Evolutionary conservation across 179 eudicot species (phyloP).

Genomic region (Sideroxylon spinosum): DNA sequence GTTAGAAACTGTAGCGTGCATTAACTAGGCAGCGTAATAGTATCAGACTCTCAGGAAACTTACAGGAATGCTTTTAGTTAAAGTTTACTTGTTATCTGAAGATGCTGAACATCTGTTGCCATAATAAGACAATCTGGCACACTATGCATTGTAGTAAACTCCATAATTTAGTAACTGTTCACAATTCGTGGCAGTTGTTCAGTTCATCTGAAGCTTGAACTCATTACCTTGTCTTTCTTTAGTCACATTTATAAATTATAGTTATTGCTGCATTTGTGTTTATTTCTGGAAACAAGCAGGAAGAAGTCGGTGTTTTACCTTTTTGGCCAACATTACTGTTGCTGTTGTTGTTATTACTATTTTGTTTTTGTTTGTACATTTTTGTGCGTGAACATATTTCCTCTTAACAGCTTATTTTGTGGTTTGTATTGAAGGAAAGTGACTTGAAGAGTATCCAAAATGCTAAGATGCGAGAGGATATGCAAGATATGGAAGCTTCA

Average conservation of each 20-base stretch:
- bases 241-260: not conserved
- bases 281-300: not conserved
- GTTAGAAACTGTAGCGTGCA: not conserved
- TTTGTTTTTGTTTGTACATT: not conserved
- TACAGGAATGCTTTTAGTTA: not conserved
- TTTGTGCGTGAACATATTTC: not conserved
- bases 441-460: conserved; percentile 51
- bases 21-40: not conserved
- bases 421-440: conserved; percentile 53
- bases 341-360: not conserved
- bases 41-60: not conserved
- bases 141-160: not conserved
- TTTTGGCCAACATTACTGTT: not conserved
- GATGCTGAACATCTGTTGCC: not conserved
- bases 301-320: not conserved
- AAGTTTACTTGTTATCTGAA: not conserved
- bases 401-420: conserved; percentile 5
- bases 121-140: not conserved
- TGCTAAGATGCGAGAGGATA: conserved; percentile 44
- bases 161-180: not conserved
- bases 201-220: not conserved
- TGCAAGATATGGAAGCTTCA: conserved; percentile 87
- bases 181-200: not conserved
- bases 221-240: not conserved
- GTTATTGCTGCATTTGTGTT: not conserved